Evolutionary conservation across 257 asterid genomes (phyloP), one percentile per base, ranked within the genome.

Genomic region (Nicotiana obtusifolia): DNA sequence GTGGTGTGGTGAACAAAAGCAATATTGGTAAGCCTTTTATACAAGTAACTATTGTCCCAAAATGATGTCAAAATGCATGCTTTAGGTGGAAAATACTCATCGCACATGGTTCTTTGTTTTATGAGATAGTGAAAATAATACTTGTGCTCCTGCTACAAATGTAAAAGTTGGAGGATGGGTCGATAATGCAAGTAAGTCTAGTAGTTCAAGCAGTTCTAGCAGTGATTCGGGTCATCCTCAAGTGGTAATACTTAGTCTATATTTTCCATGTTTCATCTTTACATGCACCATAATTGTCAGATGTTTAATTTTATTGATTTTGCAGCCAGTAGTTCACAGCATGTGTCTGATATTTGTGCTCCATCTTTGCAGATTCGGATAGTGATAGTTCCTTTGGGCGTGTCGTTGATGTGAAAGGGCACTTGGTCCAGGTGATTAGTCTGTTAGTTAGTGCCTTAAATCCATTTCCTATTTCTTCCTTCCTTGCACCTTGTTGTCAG

Each of bases 301-400:
- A 10, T 80, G 37, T 33, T 53, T 35, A 15, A 41, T 28, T 57
- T 56, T 61, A 69, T 37, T 26, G 44, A 75, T 75, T 49, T 47
- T 24, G 61, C 41, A 47, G 41, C 79, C 79, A 49, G 41, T 49
- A 14, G 79, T 73, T 73, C 62, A 15, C 61, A 24, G 62, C 44
- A 52, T 7, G 60, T 80, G 15, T 65, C 30, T 80, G 31, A 80
- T 49, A 67, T 65, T 60, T 52, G 7, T 57, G 64, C n/a, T n/a
- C 81, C 22, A 10, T n/a, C 56, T 80, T 84, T 62, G 61, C 89
- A 91, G 95, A 89, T 84, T 87, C 91, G 2, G 95, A 89, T 77
- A 90, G 90, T n/a, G 93, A 86, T 60, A 88, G 92, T 77, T n/a
- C n/a, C n/a, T n/a, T n/a, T n/a, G n/a, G 77, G 90, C 89, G 7